Conservation (phyloP, 2,329 filamentous ascomycete species). For the Torrubiella hemipterigena region DNA sequence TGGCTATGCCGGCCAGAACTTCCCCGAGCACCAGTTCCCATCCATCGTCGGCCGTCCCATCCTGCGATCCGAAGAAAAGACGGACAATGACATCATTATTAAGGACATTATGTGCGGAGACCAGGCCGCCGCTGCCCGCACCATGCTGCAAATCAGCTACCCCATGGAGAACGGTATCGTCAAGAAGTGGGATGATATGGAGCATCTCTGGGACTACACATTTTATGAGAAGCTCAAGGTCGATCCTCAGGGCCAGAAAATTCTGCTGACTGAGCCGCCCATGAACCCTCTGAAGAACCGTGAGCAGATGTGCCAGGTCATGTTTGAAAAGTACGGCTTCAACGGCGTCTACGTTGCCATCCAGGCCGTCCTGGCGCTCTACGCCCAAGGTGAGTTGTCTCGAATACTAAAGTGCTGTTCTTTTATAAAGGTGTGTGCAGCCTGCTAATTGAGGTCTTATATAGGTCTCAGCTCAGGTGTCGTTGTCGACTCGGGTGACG, state of each 20-base stretch:
- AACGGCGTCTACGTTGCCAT: constrained; percentile 97
- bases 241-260: constrained; percentile 85
- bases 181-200: constrained; percentile 99
- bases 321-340: constrained; percentile 96
- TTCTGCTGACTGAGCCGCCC: constrained; percentile 90
- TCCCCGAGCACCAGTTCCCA: constrained; percentile 96
- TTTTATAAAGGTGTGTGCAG: constrained; percentile 4
- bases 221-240: constrained; percentile 96
- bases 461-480: constrained; percentile 82
- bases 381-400: constrained; percentile 67
- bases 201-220: constrained; percentile 98
- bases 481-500: constrained; percentile 97
- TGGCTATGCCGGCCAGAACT: constrained; percentile 98
- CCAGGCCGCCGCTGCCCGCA: constrained; percentile 88
- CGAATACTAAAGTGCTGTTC: constrained; percentile 2
- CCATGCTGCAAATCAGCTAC: constrained; percentile 97
- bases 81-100: constrained; percentile 50
- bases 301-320: constrained; percentile 97
- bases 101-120: constrained; percentile 99
- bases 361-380: constrained; percentile 89
- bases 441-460: constrained; percentile 5
- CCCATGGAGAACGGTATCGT: constrained; percentile 99
- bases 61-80: constrained; percentile 83
- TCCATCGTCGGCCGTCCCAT: constrained; percentile 97
- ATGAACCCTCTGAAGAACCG: constrained; percentile 97